These are phyloP conservation scores for Hyaloscypha bicolor DNA, from an alignment of 495 filamentous ascomycete genomes.

Conservation along the genomic window DNA sequence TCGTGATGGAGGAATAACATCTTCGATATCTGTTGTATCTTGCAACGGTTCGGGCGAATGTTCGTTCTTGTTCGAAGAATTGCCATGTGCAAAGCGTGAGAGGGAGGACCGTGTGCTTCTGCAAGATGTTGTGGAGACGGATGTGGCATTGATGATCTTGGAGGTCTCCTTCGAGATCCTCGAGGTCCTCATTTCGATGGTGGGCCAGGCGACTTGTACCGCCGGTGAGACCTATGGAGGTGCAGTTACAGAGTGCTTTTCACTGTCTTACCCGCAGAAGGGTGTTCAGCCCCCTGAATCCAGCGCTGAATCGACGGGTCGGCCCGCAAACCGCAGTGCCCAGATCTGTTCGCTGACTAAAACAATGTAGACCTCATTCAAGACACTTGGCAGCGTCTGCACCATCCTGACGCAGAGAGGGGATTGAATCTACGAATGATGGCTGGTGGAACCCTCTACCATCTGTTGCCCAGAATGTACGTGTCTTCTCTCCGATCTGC, in stretches of 20 bases:
- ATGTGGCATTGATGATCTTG: conserved; percentile 50
- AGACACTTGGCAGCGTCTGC: neutral
- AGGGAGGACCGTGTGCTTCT: conserved; percentile 49
- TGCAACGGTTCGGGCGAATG: conserved; percentile 28
- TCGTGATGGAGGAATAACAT: conserved; percentile 23
- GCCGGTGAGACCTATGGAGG: neutral
- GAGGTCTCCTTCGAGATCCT: conserved; percentile 60
- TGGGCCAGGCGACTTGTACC: neutral
- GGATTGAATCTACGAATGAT: neutral
- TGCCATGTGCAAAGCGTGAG: conserved; percentile 44
- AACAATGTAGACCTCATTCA: neutral
- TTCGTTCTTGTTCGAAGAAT: conserved; percentile 30
- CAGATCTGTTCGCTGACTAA: neutral
- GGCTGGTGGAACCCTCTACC: neutral
- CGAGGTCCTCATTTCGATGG: conserved; percentile 59
- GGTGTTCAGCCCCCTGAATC: neutral
- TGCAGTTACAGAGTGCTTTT: neutral
- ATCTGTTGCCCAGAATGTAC: conserved; percentile 4
- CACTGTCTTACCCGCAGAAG: neutral
- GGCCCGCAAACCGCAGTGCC: conserved; percentile 11
- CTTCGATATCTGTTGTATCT: conserved; percentile 19
- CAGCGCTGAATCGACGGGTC: neutral
- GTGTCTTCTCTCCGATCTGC: neutral
- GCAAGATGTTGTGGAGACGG: conserved; percentile 37
- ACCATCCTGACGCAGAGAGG: neutral